Evolutionary conservation across 495 filamentous ascomycete species (phyloP), one percentile per base, ranked within the genome.

Genomic region (Hypoxylon lienhwacheense): DNA sequence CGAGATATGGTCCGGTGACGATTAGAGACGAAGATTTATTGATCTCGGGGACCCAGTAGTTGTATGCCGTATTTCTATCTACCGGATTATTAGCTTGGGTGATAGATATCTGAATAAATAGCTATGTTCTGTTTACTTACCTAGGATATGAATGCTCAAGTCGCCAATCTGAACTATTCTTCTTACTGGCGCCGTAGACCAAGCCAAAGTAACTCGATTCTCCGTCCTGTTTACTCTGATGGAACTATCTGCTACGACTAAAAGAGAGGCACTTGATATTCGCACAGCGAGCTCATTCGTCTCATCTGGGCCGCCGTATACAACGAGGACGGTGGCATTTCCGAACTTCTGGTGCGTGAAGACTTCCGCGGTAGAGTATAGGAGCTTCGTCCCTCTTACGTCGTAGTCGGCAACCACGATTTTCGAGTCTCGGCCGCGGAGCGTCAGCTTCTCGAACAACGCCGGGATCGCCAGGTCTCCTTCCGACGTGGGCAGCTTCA

Each of bases 311-410:
- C 81, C 86, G 16, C 86, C 86, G 54, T 89, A 91, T 10, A 91
- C 61, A 16, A 91, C 66, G 2, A 90, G 68, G 2, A 87, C 74
- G 24, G 81, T 86, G 26, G 36, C 48, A 42, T 58, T 39, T 5
- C 54, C 44, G 21, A 52, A 68, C 49, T 72, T 77, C 6, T 76
- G 64, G 12, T 71, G 76, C 3, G 85, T 89, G 43, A 89, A 86
- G 28, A 90, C 79, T 49, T 93, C 87, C 1, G 83, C 86, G 6
- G 86, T 85, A 0, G 85, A 89, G 69, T 91, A 91, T 5, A 89
- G 66, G 17, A 91, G 66, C 6, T 76, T 84, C 0, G 72, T 73
- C n/a, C 78, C 79, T 0, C 79, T 78, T 42, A 91, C 70, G 41
- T 82, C 69, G 54, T 90, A 91, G 61, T 93, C 85, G 8, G 82